These are phyloP conservation scores for Didymella sp. DNA, from an alignment of 2,329 filamentous ascomycete genomes.

Conservation along the genomic window DNA sequence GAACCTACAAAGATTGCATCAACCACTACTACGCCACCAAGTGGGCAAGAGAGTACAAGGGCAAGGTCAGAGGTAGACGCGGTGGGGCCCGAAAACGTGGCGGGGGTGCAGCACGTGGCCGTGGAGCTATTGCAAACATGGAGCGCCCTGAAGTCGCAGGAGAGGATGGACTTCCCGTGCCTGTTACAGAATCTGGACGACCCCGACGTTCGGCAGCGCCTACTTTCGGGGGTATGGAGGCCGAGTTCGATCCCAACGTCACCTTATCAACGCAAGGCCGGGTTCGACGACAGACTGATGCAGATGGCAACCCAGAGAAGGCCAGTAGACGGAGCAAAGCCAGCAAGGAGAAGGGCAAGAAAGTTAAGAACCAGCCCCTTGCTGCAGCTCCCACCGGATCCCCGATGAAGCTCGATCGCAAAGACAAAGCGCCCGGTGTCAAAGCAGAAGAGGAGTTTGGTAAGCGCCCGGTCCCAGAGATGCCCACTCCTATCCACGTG, in stretches of 20 bases:
- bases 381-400: constrained; percentile 49
- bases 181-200: constrained; percentile 57
- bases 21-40: constrained; percentile 86
- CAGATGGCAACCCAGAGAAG: constrained; percentile 45
- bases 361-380: constrained; percentile 52
- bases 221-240: constrained; percentile 71
- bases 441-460: constrained; percentile 45
- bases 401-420: constrained; percentile 45
- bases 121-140: constrained; percentile 64
- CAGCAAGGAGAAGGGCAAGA: constrained; percentile 50
- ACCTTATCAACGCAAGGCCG: constrained; percentile 45
- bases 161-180: constrained; percentile 48
- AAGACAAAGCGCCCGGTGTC: constrained; percentile 40
- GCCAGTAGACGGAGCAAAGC: constrained; percentile 53
- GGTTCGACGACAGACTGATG: constrained; percentile 43
- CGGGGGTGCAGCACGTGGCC: constrained; percentile 54
- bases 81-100: constrained; percentile 40
- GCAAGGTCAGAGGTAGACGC: constrained; percentile 62
- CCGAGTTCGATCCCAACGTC: constrained; percentile 64
- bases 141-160: constrained; percentile 49
- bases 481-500: constrained; percentile 36
- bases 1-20: constrained; percentile 80
- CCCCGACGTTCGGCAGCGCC: constrained; percentile 67
- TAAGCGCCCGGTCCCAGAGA: constrained; percentile 39
- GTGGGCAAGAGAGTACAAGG: constrained; percentile 76